A percentile compares a stretch with the other conserved stretches of the same genome.
Evolutionary conservation across 805 yeast species (phyloP).

Genomic region (Schwanniomyces vanrijiae): DNA sequence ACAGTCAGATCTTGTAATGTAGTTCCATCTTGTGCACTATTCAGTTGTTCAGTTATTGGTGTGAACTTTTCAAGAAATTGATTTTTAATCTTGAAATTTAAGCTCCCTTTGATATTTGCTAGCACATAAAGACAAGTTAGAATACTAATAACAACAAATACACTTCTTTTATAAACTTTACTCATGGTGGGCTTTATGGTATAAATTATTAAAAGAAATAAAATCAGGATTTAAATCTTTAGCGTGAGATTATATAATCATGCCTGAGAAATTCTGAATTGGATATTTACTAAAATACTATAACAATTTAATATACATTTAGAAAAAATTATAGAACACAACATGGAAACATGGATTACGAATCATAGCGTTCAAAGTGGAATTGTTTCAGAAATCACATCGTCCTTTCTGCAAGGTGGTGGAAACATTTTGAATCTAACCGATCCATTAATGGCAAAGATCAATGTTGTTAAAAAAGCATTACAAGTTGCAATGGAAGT

Average conservation of each 20-base stretch:
- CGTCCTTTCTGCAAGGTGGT: background rate
- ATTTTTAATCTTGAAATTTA: background rate
- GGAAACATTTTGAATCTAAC: constrained; percentile 14
- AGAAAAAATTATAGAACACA: background rate
- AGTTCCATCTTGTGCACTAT: background rate
- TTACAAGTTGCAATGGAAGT: constrained; percentile 18
- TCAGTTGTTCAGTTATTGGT: background rate
- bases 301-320: background rate
- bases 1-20: background rate
- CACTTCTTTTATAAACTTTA: background rate
- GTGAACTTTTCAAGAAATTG: background rate
- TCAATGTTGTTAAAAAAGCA: constrained; percentile 26
- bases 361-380: background rate
- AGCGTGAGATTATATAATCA: background rate
- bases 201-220: background rate
- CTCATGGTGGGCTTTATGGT: background rate
- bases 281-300: background rate
- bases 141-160: background rate
- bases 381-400: background rate
- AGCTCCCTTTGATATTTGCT: background rate
- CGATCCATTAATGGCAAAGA: constrained; percentile 28
- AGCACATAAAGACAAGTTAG: background rate
- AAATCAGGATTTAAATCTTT: background rate
- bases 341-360: background rate
- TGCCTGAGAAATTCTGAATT: background rate